Evolutionary conservation across 1,284 basidiomycete species (phyloP), one percentile per base, ranked within the genome.

Genomic region (Malassezia globosa): DNA sequence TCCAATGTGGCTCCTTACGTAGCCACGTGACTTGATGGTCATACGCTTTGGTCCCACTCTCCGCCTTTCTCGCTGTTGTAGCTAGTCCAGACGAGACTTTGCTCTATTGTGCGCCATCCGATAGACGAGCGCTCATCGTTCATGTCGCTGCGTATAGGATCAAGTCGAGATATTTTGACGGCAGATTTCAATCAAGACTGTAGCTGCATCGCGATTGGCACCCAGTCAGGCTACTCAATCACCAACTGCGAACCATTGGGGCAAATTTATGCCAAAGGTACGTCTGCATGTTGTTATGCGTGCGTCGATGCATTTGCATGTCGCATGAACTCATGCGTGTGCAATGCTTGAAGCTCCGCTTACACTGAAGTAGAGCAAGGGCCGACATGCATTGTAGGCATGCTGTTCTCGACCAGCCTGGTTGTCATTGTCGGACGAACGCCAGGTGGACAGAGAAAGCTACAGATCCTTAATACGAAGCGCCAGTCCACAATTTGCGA

Each of bases 401-500:
- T 99, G 92, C 78, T 97, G 52, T 99, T 99, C 76, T 95, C 89
- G 75, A 97, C 94, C 3, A 94, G 88, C 7, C 79, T 97, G 53
- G 88, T 97, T 45, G 92, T 92, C 0, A 78, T 97, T 29, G 92
- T 97, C 23, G 88, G 89, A 2, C 78, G 92, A 16, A 87, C 90
- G 10, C 27, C 38, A 7, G n/a, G 35, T 19, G 5, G 70, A 14
- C 29, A 27, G 2, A 18, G 16, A 14, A 27, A 36, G 3, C 75
- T 97, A 42, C 89, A 95, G 76, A 96, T 97, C 52, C 87, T 96
- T 45, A 97, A 97, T 71, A 97, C 92, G 8, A 52, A 52, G 86
- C 82, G 92, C 24, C 87, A 96, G 79, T 92, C 87, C 18, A 92
- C 90, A 77, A 99, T 99, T 58, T 97, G 94, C 80, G 92, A 97